Evolutionary conservation across 192 early-diverging fungal genomes (phyloP).

Genomic region (Coemansia sp.): DNA sequence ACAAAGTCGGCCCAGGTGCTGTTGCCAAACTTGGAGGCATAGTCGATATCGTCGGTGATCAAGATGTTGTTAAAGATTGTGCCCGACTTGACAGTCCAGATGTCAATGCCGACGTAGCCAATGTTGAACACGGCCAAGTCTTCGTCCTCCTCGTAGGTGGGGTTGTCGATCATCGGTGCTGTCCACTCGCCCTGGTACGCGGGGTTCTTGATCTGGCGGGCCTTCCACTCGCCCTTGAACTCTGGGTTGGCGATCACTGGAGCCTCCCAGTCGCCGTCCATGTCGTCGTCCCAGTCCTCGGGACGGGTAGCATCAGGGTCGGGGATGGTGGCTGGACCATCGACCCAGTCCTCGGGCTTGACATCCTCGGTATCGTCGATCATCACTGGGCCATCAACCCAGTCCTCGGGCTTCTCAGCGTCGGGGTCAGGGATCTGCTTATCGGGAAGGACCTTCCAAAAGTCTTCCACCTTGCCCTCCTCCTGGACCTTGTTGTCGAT

Average conservation of each 20-base stretch:
- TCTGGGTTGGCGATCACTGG: slow-evolving; percentile 85
- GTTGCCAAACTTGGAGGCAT: slow-evolving; percentile 74
- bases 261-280: slow-evolving; percentile 96
- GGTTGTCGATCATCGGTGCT: slow-evolving; percentile 86
- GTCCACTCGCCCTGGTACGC: slow-evolving; percentile 94
- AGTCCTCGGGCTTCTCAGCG: slow-evolving; percentile 87
- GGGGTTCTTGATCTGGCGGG: slow-evolving; percentile 84
- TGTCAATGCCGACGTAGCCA: slow-evolving; percentile 84
- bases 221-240: slow-evolving; percentile 81
- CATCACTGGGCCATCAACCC: slow-evolving; percentile 69
- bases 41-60: slow-evolving; percentile 76
- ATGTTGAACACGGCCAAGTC: slow-evolving; percentile 84
- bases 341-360: slow-evolving; percentile 76
- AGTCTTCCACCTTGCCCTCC: slow-evolving; percentile 75
- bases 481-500: slow-evolving; percentile 78
- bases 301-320: slow-evolving; percentile 84
- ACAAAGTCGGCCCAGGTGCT: slow-evolving; percentile 65
- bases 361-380: slow-evolving; percentile 72
- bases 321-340: slow-evolving; percentile 74
- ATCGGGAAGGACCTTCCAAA: slow-evolving; percentile 77
- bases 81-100: slow-evolving; percentile 94
- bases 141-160: slow-evolving; percentile 86
- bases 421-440: slow-evolving; percentile 79
- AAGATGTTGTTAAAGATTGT: slow-evolving; percentile 95
- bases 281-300: slow-evolving; percentile 92